Evolutionary conservation across 345 rosid species (phyloP), one percentile per base, ranked within the genome.

Genomic region (Acer negundo): DNA sequence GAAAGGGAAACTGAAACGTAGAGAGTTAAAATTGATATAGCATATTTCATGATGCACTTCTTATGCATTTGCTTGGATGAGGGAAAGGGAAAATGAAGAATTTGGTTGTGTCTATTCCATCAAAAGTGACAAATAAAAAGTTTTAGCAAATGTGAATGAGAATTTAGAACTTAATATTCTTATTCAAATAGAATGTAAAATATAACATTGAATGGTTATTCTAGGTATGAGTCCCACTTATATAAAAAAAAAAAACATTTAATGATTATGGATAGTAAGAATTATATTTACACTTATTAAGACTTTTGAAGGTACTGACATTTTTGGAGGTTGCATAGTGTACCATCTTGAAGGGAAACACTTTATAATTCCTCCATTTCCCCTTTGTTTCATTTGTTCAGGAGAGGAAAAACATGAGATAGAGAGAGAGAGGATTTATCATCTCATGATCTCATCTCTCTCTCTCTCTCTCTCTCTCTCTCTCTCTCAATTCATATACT

Each of bases 241-340:
- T 35, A 35, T 35, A 6, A 35, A 35, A 35, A 6, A 35, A 35
- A 35, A 35, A 35, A 46, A 11, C 12, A 46, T 46, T 10, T 13
- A 46, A 53, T 53, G 58, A 53, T 53, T 15, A 17, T 53, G 58
- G 7, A 53, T 16, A 16, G 58, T 53, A 53, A 53, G 58, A 15
- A 53, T 53, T 16, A 53, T 7, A 53, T 53, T 49, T 53, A 53
- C 58, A 53, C 5, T 53, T 53, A 53, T 10, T 53, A 53, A 15
- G 58, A 53, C 58, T 53, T 53, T 53, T 53, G 58, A 53, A 53
- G 20, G 58, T 53, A 0, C 58, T 53, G n/a, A 53, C 7, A 9
- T 22, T 62, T 46, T 62, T 24, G 35, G 66, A 22, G 66, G 66
- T 62, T 62, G 66, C 66, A 62, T 62, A 22, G 31, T 20, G 65